Base-by-base conservation (phyloP, 2,329 filamentous ascomycete species). In the Lachnellula hyalina region DNA sequence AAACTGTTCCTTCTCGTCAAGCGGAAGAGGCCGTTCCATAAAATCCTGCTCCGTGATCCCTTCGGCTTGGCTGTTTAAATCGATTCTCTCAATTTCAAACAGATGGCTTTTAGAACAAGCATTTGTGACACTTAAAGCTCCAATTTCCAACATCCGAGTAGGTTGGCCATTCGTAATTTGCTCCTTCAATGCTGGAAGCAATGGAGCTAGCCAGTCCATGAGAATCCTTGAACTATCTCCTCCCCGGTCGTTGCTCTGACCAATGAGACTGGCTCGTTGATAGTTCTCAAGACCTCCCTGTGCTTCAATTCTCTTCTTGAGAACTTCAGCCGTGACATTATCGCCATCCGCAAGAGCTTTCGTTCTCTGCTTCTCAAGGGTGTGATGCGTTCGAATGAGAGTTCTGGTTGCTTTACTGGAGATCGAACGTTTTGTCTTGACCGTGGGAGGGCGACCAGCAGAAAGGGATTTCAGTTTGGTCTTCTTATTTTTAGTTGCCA, bases 11-110 rank as follows among this genome's bases (percentile, higher is more conserved):
- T 74, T 70, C 5, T 80, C 75, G 21, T 78, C 70, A 5, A 68
- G 69, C 0, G 93, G 93, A 3, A 93, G 71, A 0, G 91, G 89
- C 25, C 91, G 80, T 62, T 90, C 75, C 92, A 99, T 96, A 67
- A 99, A 97, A 70, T 99, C 90, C 68, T 96, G 90, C 70, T 95
- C 84, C 54, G 85, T 69, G 61, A 99, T 99, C 0, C 84, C 85
- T 1, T 86, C 77, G 47, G 85, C 86, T 67, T 96, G 90, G 56
- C 91, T 94, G 71, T 95, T 89, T 53, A 99, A 75, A 68, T 99
- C 94, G 69, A 99, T 96, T 60, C 91, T 83, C 58, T 85, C 81
- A 64, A 96, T 83, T 36, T 87, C 77, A 64, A 97, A 88, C 44
- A 81, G 68, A 6, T 77, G 77, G 58, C 86, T 87, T 57, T 77